Conservation (phyloP, 2,329 filamentous ascomycete genomes). For the Sporothrix humicola region DNA sequence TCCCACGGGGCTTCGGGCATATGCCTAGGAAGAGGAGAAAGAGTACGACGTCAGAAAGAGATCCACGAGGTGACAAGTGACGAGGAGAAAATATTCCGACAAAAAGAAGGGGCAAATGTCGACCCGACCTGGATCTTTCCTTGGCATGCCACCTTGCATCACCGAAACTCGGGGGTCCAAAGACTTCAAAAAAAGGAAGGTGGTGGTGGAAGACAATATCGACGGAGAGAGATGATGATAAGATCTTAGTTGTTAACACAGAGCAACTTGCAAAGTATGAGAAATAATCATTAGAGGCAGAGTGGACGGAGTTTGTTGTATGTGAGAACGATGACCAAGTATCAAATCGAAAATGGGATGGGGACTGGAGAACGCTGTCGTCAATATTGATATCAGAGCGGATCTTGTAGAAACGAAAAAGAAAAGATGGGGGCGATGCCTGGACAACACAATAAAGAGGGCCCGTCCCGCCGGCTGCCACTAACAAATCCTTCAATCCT, state of each 20-base stretch:
- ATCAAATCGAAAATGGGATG: no score
- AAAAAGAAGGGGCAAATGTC: not conserved
- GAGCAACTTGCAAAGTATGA: not conserved
- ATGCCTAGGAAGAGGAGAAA: not conserved
- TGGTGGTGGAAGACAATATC: not conserved
- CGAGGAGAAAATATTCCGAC: not conserved
- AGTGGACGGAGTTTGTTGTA: no score
- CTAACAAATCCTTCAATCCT: not conserved
- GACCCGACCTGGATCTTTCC: not conserved
- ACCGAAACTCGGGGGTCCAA: not conserved
- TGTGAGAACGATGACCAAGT: no score
- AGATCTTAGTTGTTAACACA: not conserved
- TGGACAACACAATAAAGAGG: not conserved
- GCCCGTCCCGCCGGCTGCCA: not conserved
- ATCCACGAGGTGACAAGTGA: no score
- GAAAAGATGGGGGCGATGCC: not conserved
- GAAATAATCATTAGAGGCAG: no score
- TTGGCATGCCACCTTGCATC: not conserved
- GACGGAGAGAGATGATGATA: not conserved
- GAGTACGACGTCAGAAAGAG: no score
- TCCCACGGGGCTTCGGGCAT: not conserved
- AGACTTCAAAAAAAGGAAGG: not conserved
- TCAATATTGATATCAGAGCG: no score
- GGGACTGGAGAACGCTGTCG: no score
- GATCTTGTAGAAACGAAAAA: no score